Conservation (phyloP, 208 protist species). For the Crithidia fasciculata region DNA sequence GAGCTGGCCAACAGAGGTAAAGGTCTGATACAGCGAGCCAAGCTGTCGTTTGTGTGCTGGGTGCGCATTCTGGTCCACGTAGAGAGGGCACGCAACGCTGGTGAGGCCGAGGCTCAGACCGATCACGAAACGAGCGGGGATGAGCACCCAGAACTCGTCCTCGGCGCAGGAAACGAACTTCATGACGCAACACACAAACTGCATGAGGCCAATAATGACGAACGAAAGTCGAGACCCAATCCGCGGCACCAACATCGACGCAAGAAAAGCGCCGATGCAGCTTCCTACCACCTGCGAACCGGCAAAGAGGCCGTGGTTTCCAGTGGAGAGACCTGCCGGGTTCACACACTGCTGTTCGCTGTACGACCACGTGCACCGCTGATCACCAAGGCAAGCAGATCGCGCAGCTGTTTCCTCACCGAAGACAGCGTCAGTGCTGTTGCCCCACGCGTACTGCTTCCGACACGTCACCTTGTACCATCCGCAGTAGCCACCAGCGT, state of each 20-base stretch:
- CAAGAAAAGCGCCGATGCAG: conserved; percentile 72
- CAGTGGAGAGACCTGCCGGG: conserved; percentile 43
- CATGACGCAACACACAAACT: conserved; percentile 57
- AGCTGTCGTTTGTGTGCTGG: conserved; percentile 45
- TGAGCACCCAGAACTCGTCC: conserved; percentile 72
- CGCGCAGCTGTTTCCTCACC: neutral
- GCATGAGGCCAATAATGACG: conserved; percentile 53
- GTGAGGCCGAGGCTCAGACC: conserved; percentile 65
- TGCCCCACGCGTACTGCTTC: conserved; percentile 15
- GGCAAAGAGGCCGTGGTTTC: conserved; percentile 76
- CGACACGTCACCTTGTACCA: conserved; percentile 43
- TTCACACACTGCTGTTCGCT: conserved; percentile 44
- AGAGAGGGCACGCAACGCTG: conserved; percentile 69
- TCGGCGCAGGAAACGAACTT: conserved; percentile 49
- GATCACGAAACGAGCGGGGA: conserved; percentile 68
- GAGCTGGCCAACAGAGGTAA: conserved; percentile 55
- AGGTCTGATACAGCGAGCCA: conserved; percentile 65
- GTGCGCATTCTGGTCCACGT: conserved; percentile 68
- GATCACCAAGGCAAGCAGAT: conserved; percentile 29
- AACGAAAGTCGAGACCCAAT: conserved; percentile 67
- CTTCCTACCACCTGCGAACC: conserved; percentile 80
- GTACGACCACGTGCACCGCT: conserved; percentile 60
- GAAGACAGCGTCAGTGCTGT: neutral
- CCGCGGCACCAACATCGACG: conserved; percentile 34
- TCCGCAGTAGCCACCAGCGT: conserved; percentile 30